Evolutionary conservation across 805 yeast species (phyloP).

Genomic region (Saccharomycodes ludwigii): DNA sequence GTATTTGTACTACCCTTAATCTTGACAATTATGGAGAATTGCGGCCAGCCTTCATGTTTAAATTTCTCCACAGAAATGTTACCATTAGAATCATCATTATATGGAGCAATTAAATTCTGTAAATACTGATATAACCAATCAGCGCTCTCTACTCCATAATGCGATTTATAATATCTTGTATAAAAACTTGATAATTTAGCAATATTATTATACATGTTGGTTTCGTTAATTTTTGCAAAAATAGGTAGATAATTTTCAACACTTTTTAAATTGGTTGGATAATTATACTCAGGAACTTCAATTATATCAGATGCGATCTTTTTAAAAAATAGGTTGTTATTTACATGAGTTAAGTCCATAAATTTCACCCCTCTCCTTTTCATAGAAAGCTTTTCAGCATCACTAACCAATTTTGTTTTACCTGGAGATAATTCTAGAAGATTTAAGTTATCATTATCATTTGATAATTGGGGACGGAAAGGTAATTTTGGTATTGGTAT

Average conservation of each 20-base stretch:
- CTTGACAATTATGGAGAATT: constrained; percentile 59
- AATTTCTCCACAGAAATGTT: constrained; percentile 25
- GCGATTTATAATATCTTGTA: constrained; percentile 66
- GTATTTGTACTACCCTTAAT: constrained; percentile 40
- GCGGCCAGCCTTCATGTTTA: constrained; percentile 62
- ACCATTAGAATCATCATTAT: not conserved
- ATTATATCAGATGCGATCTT: too few species aligned
- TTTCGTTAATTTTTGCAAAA: constrained; percentile 32
- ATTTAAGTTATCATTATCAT: constrained; percentile 11
- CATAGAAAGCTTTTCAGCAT: constrained; percentile 32
- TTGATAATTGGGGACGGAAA: not conserved
- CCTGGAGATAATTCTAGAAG: constrained; percentile 15
- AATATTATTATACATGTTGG: constrained; percentile 39
- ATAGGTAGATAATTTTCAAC: constrained; percentile 29
- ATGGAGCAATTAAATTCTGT: constrained; percentile 1
- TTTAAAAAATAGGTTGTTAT: too few species aligned
- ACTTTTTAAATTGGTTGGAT: constrained; percentile 37
- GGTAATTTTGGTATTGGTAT: too few species aligned
- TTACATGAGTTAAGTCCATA: constrained; percentile 58
- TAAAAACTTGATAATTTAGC: constrained; percentile 54
- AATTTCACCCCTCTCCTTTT: constrained; percentile 39
- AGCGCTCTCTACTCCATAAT: constrained; percentile 59
- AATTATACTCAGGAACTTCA: constrained; percentile 26
- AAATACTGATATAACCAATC: constrained; percentile 51
- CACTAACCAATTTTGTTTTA: constrained; percentile 22